These are phyloP conservation scores for Endogone sp. DNA, from an alignment of 192 early-diverging fungal genomes.

Conservation along the genomic window DNA sequence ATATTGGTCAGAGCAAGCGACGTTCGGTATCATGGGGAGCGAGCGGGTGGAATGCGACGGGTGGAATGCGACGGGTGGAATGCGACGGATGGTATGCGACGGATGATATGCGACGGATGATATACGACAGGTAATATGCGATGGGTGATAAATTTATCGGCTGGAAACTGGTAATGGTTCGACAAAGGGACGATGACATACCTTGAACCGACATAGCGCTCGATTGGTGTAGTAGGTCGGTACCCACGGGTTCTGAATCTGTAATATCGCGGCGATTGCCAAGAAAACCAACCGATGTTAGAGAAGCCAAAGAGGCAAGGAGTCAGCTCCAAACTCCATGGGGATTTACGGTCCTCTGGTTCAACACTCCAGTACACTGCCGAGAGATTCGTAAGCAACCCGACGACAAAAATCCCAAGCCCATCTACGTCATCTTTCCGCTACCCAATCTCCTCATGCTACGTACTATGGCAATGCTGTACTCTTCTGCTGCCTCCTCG, in stretches of 20 bases:
- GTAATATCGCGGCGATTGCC: background rate
- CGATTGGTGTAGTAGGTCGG: constrained; percentile 80
- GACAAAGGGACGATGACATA: constrained; percentile 2
- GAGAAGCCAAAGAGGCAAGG: background rate
- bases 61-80: too few relatives aligned
- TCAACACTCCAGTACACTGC: background rate
- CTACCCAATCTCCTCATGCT: background rate
- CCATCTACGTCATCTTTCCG: background rate
- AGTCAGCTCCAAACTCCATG: background rate
- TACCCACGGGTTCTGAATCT: constrained; percentile 60
- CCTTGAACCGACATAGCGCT: constrained; percentile 68
- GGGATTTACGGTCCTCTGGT: background rate
- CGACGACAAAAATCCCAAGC: background rate
- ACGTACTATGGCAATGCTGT: constrained; percentile 70
- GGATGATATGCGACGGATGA: too few relatives aligned
- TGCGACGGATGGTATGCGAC: too few relatives aligned
- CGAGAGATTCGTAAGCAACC: background rate
- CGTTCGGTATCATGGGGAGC: too few relatives aligned
- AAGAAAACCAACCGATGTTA: background rate
- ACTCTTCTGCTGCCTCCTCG: constrained; percentile 65
- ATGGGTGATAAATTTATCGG: background rate
- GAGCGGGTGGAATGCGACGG: too few relatives aligned
- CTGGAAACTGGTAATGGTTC: background rate
- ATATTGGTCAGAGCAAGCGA: background rate
- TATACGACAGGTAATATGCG: too few relatives aligned